Evolutionary conservation across 257 asterid species (phyloP).

Genomic region (Solanum sejunctum): DNA sequence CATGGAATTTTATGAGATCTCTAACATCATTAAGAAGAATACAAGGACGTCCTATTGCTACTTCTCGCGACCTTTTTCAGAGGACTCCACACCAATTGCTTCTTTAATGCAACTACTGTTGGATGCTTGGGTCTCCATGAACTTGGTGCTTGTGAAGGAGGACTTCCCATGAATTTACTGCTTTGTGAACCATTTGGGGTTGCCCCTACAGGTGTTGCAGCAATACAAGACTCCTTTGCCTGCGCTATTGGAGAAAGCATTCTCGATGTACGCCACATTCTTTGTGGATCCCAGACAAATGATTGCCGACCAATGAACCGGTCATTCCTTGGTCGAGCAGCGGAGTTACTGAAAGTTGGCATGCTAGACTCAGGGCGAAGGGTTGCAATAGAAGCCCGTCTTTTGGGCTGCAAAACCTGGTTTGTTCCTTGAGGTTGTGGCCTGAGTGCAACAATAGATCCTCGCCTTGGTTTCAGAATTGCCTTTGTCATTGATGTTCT

Average conservation of each 20-base stretch:
- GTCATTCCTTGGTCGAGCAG: constrained; percentile 21
- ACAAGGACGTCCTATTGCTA: constrained; percentile 15
- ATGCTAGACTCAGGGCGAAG: constrained; percentile 34
- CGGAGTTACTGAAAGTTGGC: constrained; percentile 31
- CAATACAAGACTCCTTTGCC: constrained; percentile 10
- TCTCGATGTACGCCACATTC: constrained; percentile 56
- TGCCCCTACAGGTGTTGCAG: constrained; percentile 13
- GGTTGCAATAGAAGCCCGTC: constrained; percentile 83
- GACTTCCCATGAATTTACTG: constrained; percentile 47
- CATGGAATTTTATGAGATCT: background rate
- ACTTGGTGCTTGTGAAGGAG: constrained; percentile 30
- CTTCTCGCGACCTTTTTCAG: constrained; percentile 16
- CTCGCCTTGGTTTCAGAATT: constrained; percentile 50
- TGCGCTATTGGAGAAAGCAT: constrained; percentile 52
- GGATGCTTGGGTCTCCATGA: constrained; percentile 40
- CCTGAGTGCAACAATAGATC: constrained; percentile 48
- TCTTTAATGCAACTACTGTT: constrained; percentile 27
- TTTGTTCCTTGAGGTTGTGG: constrained; percentile 26
- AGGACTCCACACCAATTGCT: constrained; percentile 37
- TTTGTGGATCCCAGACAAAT: constrained; percentile 70
- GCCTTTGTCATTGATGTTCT: constrained; percentile 18
- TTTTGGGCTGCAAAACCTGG: constrained; percentile 47
- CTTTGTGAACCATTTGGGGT: constrained; percentile 52
- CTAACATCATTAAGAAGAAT: constrained; percentile 2
- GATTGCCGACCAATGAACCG: constrained; percentile 57